Percentiles rank a stretch among this genome's conserved stretches.
These are phyloP conservation scores for Trifolium repens DNA, from an alignment of 306 rosid species.

Conservation along the genomic window DNA sequence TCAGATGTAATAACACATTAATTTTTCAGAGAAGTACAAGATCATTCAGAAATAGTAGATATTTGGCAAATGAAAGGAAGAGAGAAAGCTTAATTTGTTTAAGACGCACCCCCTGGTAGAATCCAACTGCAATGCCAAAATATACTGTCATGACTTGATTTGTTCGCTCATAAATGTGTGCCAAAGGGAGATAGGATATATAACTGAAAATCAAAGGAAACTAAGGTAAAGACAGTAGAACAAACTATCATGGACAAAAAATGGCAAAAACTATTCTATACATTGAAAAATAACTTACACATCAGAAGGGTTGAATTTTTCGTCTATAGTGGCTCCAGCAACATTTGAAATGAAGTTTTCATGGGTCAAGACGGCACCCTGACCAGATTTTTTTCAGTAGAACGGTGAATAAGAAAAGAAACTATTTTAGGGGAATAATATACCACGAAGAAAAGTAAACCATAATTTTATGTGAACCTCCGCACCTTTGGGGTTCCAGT, in stretches of 20 bases:
- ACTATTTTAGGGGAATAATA: slow-evolving; percentile 20
- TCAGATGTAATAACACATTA: slow-evolving; percentile 19
- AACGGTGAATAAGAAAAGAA: slow-evolving; percentile 35
- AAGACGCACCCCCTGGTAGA: slow-evolving; percentile 92
- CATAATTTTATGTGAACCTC: slow-evolving; percentile 17
- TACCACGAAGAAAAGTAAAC: slow-evolving; percentile 41
- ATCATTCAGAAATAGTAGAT: slow-evolving; percentile 15
- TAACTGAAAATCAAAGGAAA: slow-evolving; percentile 65
- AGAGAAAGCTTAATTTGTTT: slow-evolving; percentile 35
- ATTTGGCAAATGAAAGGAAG: slow-evolving; percentile 32
- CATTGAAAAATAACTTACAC: slow-evolving; percentile 62
- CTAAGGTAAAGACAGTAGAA: slow-evolving; percentile 39
- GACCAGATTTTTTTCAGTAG: slow-evolving; percentile 45
- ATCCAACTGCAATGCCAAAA: slow-evolving; percentile 91
- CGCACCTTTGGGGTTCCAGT: slow-evolving; percentile 98
- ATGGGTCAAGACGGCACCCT: slow-evolving; percentile 95
- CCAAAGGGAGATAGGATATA: slow-evolving; percentile 96
- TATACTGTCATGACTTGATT: slow-evolving; percentile 74
- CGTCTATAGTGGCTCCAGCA: slow-evolving; percentile 67
- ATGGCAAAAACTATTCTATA: background rate
- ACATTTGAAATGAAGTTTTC: slow-evolving; percentile 85
- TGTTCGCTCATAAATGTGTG: slow-evolving; percentile 94
- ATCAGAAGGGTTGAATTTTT: slow-evolving; percentile 75
- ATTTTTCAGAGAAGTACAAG: slow-evolving; percentile 15
- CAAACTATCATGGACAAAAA: slow-evolving; percentile 34